A percentile compares a stretch with the other conserved stretches of the same genome.
These are phyloP conservation scores for Colletotrichum navitas DNA, from an alignment of 2,329 filamentous ascomycete genomes.

Conservation along the genomic window DNA sequence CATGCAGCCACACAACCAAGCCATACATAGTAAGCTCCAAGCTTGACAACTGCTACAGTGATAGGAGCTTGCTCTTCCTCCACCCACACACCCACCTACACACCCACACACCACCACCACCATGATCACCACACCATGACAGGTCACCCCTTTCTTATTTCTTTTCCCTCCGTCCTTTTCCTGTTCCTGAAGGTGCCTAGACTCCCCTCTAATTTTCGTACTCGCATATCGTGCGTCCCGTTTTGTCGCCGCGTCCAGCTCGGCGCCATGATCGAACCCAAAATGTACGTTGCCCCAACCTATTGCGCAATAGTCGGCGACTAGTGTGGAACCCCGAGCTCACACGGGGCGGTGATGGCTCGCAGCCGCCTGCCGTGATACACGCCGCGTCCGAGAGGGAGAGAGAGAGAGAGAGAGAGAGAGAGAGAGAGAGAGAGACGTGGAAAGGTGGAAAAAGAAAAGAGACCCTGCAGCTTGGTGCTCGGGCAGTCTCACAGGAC, in stretches of 20 bases:
- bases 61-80: neutral
- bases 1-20: neutral
- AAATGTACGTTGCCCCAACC: neutral
- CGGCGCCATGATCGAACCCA: slow-evolving; percentile 13
- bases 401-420: neutral
- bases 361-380: neutral
- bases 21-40: neutral
- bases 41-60: neutral
- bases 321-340: neutral
- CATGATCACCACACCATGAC: neutral
- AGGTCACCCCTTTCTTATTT: slow-evolving; percentile 8
- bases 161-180: slow-evolving; percentile 4
- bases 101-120: neutral
- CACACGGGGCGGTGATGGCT: neutral
- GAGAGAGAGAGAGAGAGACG: neutral
- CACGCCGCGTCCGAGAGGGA: neutral
- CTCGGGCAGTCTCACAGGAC: neutral
- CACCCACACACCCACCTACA: neutral
- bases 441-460: neutral
- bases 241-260: neutral
- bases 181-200: neutral
- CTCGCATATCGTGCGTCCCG: neutral
- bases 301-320: neutral
- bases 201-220: neutral
- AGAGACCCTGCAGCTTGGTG: neutral